phyloP scores from a whole-genome alignment of 495 filamentous ascomycete genomes.

The Xylaria telfairii region DNA sequence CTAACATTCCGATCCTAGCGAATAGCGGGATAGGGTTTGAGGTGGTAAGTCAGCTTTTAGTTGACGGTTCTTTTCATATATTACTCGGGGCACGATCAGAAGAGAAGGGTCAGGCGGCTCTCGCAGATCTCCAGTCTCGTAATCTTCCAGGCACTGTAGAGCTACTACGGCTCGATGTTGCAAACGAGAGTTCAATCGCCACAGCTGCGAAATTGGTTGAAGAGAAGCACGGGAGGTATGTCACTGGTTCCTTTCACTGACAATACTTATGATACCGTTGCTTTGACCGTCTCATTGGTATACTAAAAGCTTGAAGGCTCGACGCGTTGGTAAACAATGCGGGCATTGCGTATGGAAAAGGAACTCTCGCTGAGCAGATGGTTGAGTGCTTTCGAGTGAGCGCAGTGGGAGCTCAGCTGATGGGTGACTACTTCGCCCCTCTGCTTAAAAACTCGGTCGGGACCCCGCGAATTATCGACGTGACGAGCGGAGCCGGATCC shows the following conservation, averaged over 20 bases:
- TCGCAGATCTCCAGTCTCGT: conserved; percentile 4
- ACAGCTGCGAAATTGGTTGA: background rate
- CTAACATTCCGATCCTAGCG: background rate
- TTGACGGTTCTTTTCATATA: conserved; percentile 7
- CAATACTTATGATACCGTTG: background rate
- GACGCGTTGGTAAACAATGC: conserved; percentile 13
- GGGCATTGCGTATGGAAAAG: background rate
- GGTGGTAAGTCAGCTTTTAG: conserved; percentile 15
- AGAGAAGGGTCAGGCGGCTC: conserved; percentile 4
- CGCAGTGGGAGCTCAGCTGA: conserved; percentile 9
- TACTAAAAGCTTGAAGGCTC: background rate
- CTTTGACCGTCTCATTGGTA: background rate
- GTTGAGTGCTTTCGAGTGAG: conserved; percentile 7
- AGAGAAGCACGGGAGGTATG: conserved; percentile 9
- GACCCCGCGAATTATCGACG: conserved; percentile 2
- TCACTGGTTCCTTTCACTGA: background rate
- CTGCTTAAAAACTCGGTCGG: conserved; percentile 1
- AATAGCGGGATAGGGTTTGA: conserved; percentile 13
- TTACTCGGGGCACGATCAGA: conserved; percentile 4
- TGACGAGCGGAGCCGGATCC: conserved; percentile 8
- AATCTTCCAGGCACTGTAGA: conserved; percentile 11
- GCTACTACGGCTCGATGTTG: conserved; percentile 5
- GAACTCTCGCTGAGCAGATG: conserved; percentile 2
- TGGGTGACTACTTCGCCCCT: conserved; percentile 5
- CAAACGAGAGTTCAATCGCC: background rate